Base-by-base conservation (phyloP, 2,329 filamentous ascomycete species). In the Aspergillus fumigatus region DNA sequence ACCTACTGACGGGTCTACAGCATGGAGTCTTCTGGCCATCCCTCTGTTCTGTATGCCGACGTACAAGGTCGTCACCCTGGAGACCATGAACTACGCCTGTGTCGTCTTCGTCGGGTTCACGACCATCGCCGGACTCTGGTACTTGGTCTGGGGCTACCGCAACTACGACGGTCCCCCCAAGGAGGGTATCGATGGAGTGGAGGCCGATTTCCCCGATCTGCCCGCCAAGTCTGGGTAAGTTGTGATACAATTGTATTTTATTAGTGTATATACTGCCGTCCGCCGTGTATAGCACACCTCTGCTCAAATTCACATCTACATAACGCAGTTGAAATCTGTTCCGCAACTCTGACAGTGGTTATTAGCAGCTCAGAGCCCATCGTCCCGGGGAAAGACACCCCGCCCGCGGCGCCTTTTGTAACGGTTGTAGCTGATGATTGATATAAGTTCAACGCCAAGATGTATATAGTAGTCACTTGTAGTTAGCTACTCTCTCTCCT, bases 61-160 rank as follows among this genome's bases (percentile, higher is more conserved):
- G 0, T 73, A 73, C 47, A 75, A 88, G n/a, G 84, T 84, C 5
- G 84, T 88, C 41, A 81, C 79, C 0, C 72, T 80, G 5, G 69
- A 74, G 19, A 80, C 77, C 41, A 87, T 90, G 79, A 91, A 91
- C 79, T 91, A 89, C 71, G 88, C 87, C 1, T 85, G 85, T 14
- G 88, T 86, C 35, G 88, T 91, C n/a, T 89, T 90, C 63, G 82
- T 87, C 26, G 85, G 79, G 4, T 87, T 88, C 59, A 80, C 83
- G 54, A 50, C 77, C 41, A 80, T 90, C 56, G 83, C 88, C 1
- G 80, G 78, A 9, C 71, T 75, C 7, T 91, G 87, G 87, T 91
- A 91, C 75, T 76, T 84, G 62, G 79, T 80, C 52, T 89, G 86
- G 85, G 88, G 88, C 35, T 82, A 83, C 73, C 83, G 84, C 74